Percentiles rank a stretch among this genome's conserved stretches.
phyloP scores from a whole-genome alignment of 75 land plant genomes.

The Cupressus sempervirens region DNA sequence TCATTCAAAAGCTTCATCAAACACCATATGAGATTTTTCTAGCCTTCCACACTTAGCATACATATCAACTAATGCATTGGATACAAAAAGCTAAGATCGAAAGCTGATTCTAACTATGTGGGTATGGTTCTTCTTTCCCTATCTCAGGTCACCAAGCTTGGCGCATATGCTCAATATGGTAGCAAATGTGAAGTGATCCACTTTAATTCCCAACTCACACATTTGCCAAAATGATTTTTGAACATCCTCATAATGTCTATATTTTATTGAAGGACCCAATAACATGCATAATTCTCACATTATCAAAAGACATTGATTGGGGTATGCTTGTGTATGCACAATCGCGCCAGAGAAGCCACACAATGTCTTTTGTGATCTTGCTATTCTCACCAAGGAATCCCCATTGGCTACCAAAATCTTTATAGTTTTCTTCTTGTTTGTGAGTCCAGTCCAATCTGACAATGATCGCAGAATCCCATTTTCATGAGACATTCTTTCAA shows the following conservation, averaged over 20 bases:
- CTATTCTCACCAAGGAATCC: too few species aligned
- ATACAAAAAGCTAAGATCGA: constrained; percentile 16
- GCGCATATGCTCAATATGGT: constrained; percentile 29
- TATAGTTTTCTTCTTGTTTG: too few species aligned
- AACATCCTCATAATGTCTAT: neutral
- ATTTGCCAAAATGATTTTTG: constrained; percentile 13
- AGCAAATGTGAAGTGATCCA: constrained; percentile 26
- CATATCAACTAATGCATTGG: constrained; percentile 34
- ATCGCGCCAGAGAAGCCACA: too few species aligned
- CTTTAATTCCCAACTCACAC: constrained; percentile 21
- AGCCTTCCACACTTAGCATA: constrained; percentile 40
- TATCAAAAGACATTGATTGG: too few species aligned
- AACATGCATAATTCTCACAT: too few species aligned
- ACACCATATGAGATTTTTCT: constrained; percentile 18
- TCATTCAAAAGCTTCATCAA: constrained; percentile 18
- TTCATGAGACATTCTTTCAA: too few species aligned
- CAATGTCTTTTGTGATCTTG: too few species aligned
- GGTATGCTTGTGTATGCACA: too few species aligned
- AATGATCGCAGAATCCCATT: too few species aligned
- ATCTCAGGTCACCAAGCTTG: constrained; percentile 18
- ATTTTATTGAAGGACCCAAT: too few species aligned
- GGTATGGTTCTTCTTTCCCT: constrained; percentile 34
- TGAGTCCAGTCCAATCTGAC: too few species aligned
- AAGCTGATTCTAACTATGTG: constrained; percentile 16
- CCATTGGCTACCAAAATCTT: too few species aligned